Evolutionary conservation across 305 asterid genomes (phyloP).

Genomic region (Caryopteris hybrid): DNA sequence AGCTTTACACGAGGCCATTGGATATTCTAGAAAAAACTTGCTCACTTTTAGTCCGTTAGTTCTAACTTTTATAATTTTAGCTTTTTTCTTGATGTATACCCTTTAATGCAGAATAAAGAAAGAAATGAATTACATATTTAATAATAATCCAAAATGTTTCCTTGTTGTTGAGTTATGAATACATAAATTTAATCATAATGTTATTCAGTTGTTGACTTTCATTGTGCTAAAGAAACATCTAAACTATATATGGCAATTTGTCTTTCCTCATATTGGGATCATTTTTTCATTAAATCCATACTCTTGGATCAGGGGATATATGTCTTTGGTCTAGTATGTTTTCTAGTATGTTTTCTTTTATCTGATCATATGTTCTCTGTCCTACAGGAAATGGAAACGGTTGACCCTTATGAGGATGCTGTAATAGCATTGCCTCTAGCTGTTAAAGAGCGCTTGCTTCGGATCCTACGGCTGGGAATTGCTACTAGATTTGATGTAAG

Average conservation of each 20-base stretch:
- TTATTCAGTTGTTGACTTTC: no score
- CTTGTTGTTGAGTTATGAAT: no score
- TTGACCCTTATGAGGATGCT: slow-evolving; percentile 82
- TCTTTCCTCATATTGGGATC: not conserved
- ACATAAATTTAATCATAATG: no score
- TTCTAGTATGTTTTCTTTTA: not conserved
- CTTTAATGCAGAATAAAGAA: no score
- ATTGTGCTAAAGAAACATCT: not conserved
- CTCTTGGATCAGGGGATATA: not conserved
- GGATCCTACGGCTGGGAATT: slow-evolving; percentile 80
- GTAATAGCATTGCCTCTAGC: slow-evolving; percentile 68
- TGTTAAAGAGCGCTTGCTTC: slow-evolving; percentile 84
- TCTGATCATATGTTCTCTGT: slow-evolving; percentile 4
- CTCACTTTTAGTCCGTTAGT: no score
- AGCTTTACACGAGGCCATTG: no score
- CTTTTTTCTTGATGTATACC: no score
- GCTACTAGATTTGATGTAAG: slow-evolving; percentile 90
- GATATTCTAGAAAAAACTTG: no score
- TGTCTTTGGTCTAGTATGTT: slow-evolving; percentile 2
- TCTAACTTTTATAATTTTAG: no score
- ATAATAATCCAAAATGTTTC: no score
- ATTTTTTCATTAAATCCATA: not conserved
- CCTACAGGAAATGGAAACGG: slow-evolving; percentile 44
- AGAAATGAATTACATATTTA: no score
- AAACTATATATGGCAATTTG: not conserved